These are phyloP conservation scores for Venturia pyrina DNA, from an alignment of 2,329 filamentous ascomycete genomes.

Conservation along the genomic window DNA sequence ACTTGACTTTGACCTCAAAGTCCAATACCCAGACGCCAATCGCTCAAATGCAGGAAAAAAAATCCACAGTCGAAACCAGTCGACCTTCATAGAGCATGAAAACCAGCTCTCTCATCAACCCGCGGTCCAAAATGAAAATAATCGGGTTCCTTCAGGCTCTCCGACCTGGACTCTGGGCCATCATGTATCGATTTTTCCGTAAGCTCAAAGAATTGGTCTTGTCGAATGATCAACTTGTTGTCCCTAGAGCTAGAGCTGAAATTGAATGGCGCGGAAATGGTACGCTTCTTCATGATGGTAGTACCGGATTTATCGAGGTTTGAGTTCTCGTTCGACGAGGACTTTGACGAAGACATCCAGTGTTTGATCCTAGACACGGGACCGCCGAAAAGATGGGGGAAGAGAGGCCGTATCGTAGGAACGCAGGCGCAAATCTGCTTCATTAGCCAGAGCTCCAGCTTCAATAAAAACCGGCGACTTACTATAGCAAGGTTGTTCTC, in stretches of 20 bases:
- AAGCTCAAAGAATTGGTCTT: not conserved
- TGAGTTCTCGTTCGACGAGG: not conserved
- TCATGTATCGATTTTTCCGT: not conserved
- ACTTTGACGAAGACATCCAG: conserved; percentile 4
- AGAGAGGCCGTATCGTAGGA: conserved; percentile 10
- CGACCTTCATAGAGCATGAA: not conserved
- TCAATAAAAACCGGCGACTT: not conserved
- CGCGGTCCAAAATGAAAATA: not conserved
- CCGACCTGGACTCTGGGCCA: not conserved
- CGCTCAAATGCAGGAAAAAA: not conserved
- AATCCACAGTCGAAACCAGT: not conserved
- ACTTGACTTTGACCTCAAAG: not conserved
- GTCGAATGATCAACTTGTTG: not conserved
- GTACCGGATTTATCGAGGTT: not conserved
- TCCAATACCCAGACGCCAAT: not conserved
- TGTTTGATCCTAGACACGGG: not conserved
- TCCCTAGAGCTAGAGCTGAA: not conserved
- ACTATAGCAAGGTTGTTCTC: conserved; percentile 12
- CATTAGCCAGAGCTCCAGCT: not conserved
- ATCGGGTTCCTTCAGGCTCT: not conserved
- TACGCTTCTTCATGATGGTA: too few relatives aligned
- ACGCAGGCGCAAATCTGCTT: conserved; percentile 12
- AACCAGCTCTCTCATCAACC: not conserved
- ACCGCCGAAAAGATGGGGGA: conserved; percentile 6
- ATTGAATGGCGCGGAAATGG: too few relatives aligned